Evolutionary conservation across 176 grass and related monocot genomes (phyloP).

Genomic region (Calamus simplicifolius): DNA sequence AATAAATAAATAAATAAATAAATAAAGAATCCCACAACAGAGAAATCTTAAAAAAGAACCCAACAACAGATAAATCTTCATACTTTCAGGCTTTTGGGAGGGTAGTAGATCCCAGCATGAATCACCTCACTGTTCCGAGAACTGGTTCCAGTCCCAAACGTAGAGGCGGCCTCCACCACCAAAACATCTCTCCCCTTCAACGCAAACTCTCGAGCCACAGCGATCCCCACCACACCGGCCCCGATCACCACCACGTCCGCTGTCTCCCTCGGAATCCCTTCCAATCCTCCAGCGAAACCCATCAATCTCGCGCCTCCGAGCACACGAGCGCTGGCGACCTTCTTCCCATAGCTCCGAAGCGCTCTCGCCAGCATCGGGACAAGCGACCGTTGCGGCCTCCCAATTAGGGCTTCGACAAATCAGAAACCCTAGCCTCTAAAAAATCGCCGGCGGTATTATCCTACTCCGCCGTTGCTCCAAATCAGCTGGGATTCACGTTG

Average conservation of each 20-base stretch:
- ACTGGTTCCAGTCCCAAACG: slow-evolving; percentile 84
- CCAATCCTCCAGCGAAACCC: not conserved
- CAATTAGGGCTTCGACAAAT: too few species aligned
- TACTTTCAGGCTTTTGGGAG: slow-evolving; percentile 70
- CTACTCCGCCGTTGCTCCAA: too few species aligned
- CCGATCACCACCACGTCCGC: slow-evolving; percentile 79
- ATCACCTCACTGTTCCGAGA: slow-evolving; percentile 98
- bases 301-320: too few species aligned
- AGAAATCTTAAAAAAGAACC: not conserved
- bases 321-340: not conserved
- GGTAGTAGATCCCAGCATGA: slow-evolving; percentile 89
- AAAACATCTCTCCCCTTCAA: slow-evolving; percentile 71
- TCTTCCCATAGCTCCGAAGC: not conserved
- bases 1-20: not conserved
- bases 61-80: not conserved
- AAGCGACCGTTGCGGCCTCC: too few species aligned
- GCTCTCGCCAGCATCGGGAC: not conserved
- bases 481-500: too few species aligned
- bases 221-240: slow-evolving; percentile 72
- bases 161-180: slow-evolving; percentile 64
- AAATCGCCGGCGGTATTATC: too few species aligned
- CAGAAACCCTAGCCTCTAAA: too few species aligned
- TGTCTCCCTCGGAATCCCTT: slow-evolving; percentile 38
- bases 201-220: slow-evolving; percentile 65
- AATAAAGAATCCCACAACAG: not conserved